These are phyloP conservation scores for Hypoxylon subgilvum DNA, from an alignment of 495 filamentous ascomycete genomes.

Conservation along the genomic window DNA sequence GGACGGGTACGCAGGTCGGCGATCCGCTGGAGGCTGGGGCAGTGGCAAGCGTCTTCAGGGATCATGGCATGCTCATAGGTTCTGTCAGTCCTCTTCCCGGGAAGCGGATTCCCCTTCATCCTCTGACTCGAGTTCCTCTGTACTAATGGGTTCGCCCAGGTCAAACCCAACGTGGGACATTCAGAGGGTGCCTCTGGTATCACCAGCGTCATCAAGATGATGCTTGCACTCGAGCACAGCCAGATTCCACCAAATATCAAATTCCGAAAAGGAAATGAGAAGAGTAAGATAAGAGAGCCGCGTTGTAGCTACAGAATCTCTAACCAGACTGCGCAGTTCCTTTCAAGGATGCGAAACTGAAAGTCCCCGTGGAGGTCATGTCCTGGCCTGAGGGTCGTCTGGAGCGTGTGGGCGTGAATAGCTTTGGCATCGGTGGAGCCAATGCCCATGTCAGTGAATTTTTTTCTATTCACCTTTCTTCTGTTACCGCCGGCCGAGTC, in stretches of 20 bases:
- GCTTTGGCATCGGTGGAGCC: conserved; percentile 58
- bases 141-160: background rate
- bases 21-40: conserved; percentile 44
- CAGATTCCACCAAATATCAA: conserved; percentile 44
- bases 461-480: too few species aligned
- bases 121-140: too few species aligned
- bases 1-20: conserved; percentile 39
- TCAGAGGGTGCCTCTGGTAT: conserved; percentile 54
- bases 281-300: too few species aligned
- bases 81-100: conserved; percentile 20
- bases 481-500: too few species aligned
- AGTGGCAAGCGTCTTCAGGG: conserved; percentile 34
- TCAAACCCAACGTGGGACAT: conserved; percentile 60
- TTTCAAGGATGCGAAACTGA: conserved; percentile 7
- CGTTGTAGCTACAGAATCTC: too few species aligned
- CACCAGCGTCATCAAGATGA: conserved; percentile 53
- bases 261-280: background rate
- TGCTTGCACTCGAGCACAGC: conserved; percentile 53
- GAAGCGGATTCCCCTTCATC: too few species aligned
- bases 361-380: conserved; percentile 18
- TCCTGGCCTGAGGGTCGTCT: conserved; percentile 21
- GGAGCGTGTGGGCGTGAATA: conserved; percentile 50
- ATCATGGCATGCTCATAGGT: conserved; percentile 48
- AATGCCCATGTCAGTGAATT: conserved; percentile 45
- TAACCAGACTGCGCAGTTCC: background rate